phyloP scores from a whole-genome alignment of 495 filamentous ascomycete species.

The Penicillium egyptiacum region DNA sequence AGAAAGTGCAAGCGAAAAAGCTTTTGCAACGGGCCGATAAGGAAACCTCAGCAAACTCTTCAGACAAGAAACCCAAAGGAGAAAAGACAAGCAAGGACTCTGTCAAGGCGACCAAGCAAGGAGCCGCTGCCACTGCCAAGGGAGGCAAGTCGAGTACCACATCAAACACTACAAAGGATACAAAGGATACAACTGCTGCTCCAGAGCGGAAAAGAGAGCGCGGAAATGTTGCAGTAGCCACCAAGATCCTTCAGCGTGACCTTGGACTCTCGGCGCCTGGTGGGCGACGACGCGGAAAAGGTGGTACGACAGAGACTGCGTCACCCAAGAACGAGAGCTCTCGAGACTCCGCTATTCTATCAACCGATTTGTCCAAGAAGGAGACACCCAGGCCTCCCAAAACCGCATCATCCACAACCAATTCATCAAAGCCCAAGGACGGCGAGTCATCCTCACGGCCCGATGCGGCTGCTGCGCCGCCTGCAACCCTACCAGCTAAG shows the following conservation, averaged over 20 bases:
- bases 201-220: conserved; percentile 60
- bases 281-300: conserved; percentile 47
- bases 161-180: conserved; percentile 35
- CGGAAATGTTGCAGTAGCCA: conserved; percentile 71
- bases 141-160: conserved; percentile 29
- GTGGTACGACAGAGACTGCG: conserved; percentile 32
- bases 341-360: conserved; percentile 29
- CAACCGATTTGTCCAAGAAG: conserved; percentile 38
- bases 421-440: conserved; percentile 27
- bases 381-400: conserved; percentile 34
- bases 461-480: conserved; percentile 29
- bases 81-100: conserved; percentile 70
- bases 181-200: conserved; percentile 29
- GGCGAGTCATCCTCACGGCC: conserved; percentile 28
- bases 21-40: conserved; percentile 45
- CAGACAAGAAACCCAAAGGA: conserved; percentile 54
- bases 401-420: conserved; percentile 18
- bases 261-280: conserved; percentile 71
- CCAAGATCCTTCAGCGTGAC: conserved; percentile 86
- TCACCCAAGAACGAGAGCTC: conserved; percentile 30
- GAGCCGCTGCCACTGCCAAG: conserved; percentile 44
- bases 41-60: conserved; percentile 36
- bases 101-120: conserved; percentile 74
- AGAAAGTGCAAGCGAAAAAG: conserved; percentile 56
- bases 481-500: conserved; percentile 33